Percentiles rank a stretch among this genome's conserved stretches.
These are phyloP conservation scores for Hordeum pubiflorum DNA, from an alignment of 202 grass and related monocot genomes.

Conservation along the genomic window DNA sequence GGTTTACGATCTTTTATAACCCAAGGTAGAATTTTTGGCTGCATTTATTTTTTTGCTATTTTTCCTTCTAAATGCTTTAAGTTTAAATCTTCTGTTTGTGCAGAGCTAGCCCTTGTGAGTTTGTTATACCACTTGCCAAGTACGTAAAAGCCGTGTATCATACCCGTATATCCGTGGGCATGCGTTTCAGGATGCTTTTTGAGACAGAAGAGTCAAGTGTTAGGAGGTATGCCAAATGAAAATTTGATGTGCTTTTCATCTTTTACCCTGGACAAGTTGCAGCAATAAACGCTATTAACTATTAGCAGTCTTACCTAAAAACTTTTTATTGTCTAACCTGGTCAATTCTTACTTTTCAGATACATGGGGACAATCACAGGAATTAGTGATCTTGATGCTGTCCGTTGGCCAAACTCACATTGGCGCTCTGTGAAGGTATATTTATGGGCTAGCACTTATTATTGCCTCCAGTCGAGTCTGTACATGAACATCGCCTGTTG, in stretches of 20 bases:
- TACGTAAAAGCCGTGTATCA: conserved; percentile 98
- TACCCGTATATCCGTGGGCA: conserved; percentile 93
- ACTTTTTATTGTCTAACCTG: not conserved
- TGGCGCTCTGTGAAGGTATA: conserved; percentile 99
- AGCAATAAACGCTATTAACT: not conserved
- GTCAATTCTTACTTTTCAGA: conserved; percentile 36
- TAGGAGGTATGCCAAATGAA: conserved; percentile 45
- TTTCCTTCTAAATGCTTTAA: not conserved
- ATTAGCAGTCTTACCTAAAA: not conserved
- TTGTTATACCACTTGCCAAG: conserved; percentile 88
- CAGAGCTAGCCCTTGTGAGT: conserved; percentile 97
- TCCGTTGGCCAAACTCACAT: conserved; percentile 86
- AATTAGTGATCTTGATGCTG: conserved; percentile 86
- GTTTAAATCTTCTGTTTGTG: conserved; percentile 22
- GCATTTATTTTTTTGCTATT: not conserved
- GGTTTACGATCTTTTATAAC: conserved; percentile 98
- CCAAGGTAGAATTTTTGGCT: conserved; percentile 49
- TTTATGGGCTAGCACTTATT: not conserved
- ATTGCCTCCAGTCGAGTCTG: not conserved
- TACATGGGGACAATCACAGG: conserved; percentile 99
- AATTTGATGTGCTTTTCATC: not conserved
- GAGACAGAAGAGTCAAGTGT: conserved; percentile 99
- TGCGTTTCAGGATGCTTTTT: conserved; percentile 99
- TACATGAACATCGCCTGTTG: not conserved
- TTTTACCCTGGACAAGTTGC: not conserved